phyloP scores from a whole-genome alignment of 345 rosid genomes.

The Excoecaria cochinchinensis region DNA sequence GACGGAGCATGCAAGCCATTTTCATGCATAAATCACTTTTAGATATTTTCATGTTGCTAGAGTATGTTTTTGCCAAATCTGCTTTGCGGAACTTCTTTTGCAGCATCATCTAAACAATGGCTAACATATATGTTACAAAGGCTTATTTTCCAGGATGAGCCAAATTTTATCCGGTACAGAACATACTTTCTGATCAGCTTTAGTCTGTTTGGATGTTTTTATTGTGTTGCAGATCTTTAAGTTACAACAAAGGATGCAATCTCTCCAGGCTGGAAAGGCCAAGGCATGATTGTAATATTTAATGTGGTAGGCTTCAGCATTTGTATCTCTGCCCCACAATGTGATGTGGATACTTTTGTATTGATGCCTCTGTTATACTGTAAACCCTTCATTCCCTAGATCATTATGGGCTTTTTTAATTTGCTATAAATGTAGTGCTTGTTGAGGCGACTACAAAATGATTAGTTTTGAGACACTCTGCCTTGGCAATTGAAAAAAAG shows the following conservation, averaged over 20 bases:
- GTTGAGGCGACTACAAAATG: neutral
- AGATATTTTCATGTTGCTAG: neutral
- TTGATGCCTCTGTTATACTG: neutral
- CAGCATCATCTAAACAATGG: neutral
- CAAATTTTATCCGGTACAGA: neutral
- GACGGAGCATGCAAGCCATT: neutral
- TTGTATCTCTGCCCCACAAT: neutral
- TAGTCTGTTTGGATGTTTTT: neutral
- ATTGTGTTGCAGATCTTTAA: constrained; percentile 59
- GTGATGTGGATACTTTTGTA: constrained; percentile 4
- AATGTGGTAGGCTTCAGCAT: neutral
- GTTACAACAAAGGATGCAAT: constrained; percentile 80
- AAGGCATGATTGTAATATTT: constrained; percentile 47
- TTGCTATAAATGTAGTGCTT: neutral
- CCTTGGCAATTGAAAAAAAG: neutral
- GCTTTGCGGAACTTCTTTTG: constrained; percentile 4
- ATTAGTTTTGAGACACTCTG: neutral
- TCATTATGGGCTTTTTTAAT: neutral
- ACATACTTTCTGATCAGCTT: neutral
- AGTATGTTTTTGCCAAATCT: neutral
- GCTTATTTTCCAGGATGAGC: neutral
- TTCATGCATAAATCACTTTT: neutral
- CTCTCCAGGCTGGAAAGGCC: constrained; percentile 84
- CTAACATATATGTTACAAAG: neutral
- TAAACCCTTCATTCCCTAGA: neutral